These are phyloP conservation scores for Linnemannia schmuckeri DNA, from an alignment of 192 early-diverging fungal species.

Conservation along the genomic window DNA sequence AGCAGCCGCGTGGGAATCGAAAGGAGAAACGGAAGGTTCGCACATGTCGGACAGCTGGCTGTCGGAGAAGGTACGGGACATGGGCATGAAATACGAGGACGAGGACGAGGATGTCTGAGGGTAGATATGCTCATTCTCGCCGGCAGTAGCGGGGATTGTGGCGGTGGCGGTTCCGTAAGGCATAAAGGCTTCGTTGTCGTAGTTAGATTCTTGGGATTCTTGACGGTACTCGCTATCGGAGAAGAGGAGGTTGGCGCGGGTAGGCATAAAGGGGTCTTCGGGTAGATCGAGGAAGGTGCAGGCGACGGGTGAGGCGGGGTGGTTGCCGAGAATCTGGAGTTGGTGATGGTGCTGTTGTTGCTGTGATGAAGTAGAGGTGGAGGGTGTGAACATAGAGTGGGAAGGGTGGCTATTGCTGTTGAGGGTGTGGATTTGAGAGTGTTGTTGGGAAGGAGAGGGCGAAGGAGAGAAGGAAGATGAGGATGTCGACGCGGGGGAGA, in stretches of 20 bases:
- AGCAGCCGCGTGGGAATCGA: conserved; percentile 13
- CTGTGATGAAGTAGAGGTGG: not conserved
- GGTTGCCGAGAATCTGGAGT: conserved; percentile 51
- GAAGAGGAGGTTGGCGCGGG: conserved; percentile 44
- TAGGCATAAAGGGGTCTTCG: conserved; percentile 48
- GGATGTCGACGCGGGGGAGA: conserved; percentile 32
- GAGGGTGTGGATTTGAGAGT: not conserved
- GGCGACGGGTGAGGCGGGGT: conserved; percentile 41
- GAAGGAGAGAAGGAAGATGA: conserved; percentile 19
- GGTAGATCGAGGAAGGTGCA: conserved; percentile 43
- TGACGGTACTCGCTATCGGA: conserved; percentile 39
- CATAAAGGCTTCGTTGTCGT: conserved; percentile 30
- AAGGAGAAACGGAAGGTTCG: conserved; percentile 23
- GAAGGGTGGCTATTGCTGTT: conserved; percentile 6
- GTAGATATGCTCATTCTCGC: conserved; percentile 18
- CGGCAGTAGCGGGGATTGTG: conserved; percentile 8
- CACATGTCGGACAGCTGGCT: conserved; percentile 48
- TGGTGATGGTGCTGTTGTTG: conserved; percentile 39
- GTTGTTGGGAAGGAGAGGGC: conserved; percentile 7
- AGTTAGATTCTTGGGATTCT: conserved; percentile 41
- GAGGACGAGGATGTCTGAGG: not conserved
- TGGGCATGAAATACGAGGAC: conserved; percentile 25
- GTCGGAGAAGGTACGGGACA: conserved; percentile 40
- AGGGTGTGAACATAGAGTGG: conserved; percentile 18
- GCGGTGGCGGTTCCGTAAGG: conserved; percentile 27